These are phyloP conservation scores for Scheffersomyces lignosus DNA, from an alignment of 805 yeast genomes.

Conservation along the genomic window DNA sequence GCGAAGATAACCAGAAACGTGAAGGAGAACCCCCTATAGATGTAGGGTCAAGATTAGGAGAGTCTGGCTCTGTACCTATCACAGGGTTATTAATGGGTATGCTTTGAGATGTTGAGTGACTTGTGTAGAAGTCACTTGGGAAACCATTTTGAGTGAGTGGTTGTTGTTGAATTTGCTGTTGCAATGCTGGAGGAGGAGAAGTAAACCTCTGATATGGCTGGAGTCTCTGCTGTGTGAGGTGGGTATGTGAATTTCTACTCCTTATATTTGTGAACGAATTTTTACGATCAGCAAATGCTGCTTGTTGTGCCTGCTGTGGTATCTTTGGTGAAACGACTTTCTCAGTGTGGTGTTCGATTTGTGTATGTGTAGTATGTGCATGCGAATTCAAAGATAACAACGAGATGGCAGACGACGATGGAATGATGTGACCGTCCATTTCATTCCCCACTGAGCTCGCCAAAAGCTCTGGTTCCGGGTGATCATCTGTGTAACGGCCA, in stretches of 20 bases:
- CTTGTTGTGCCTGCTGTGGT: not conserved
- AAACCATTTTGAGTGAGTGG: constrained; percentile 3
- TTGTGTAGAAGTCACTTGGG: constrained; percentile 6
- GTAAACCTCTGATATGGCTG: constrained; percentile 37
- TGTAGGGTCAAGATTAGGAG: constrained; percentile 53
- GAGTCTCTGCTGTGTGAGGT: constrained; percentile 31
- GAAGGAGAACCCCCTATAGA: constrained; percentile 58
- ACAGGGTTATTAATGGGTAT: constrained; percentile 26
- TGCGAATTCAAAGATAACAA: constrained; percentile 31
- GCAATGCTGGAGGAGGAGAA: constrained; percentile 25
- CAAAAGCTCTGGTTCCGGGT: constrained; percentile 45
- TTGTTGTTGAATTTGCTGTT: constrained; percentile 3
- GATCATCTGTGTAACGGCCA: constrained; percentile 26
- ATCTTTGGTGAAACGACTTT: not conserved
- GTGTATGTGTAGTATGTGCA: constrained; percentile 5
- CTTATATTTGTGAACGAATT: constrained; percentile 15
- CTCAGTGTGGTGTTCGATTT: not conserved
- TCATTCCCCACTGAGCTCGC: constrained; percentile 46
- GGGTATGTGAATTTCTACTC: constrained; percentile 23
- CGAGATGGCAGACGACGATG: constrained; percentile 44
- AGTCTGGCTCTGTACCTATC: constrained; percentile 39
- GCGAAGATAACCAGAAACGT: constrained; percentile 51
- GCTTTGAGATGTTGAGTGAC: constrained; percentile 21
- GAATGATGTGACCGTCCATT: constrained; percentile 38
- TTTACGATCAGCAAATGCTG: constrained; percentile 15